A percentile compares a stretch with the other conserved stretches of the same genome.
Conservation (phyloP, 2,329 filamentous ascomycete species). For the Ophiocordyceps camponoti-floridani region DNA sequence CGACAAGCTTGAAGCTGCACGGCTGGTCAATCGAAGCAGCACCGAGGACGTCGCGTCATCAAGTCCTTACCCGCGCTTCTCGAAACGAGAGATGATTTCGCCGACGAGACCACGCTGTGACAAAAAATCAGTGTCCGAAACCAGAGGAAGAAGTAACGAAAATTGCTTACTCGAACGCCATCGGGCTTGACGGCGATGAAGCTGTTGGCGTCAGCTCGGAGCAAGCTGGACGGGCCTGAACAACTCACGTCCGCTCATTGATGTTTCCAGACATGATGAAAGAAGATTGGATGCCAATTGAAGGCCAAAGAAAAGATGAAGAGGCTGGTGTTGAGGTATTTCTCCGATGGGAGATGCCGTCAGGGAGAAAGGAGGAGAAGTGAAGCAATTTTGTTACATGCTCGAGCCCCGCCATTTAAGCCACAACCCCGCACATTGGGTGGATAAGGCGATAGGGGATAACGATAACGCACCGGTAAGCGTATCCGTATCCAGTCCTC, state of each 20-base stretch:
- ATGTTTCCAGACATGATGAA: conserved; percentile 42
- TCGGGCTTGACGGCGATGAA: conserved; percentile 99
- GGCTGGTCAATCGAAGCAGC: not conserved
- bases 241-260: conserved; percentile 69
- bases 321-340: not conserved
- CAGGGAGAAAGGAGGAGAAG: not conserved
- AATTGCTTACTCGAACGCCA: conserved; percentile 72
- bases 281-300: conserved; percentile 4
- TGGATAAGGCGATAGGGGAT: too few relatives aligned
- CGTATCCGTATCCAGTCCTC: not conserved
- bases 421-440: not conserved
- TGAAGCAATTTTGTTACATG: not conserved
- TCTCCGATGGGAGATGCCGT: not conserved
- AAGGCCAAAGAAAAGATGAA: not conserved
- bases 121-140: not conserved
- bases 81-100: conserved; percentile 95
- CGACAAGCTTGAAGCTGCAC: conserved; percentile 84
- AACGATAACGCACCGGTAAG: too few relatives aligned
- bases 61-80: conserved; percentile 67
- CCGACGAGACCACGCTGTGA: conserved; percentile 84
- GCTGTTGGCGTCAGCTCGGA: conserved; percentile 28
- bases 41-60: not conserved
- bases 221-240: conserved; percentile 7
- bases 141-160: not conserved
- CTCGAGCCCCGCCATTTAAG: not conserved